Evolutionary conservation across 345 rosid genomes (phyloP), one percentile per base, ranked within the genome.

Genomic region (Brassica carinata): DNA sequence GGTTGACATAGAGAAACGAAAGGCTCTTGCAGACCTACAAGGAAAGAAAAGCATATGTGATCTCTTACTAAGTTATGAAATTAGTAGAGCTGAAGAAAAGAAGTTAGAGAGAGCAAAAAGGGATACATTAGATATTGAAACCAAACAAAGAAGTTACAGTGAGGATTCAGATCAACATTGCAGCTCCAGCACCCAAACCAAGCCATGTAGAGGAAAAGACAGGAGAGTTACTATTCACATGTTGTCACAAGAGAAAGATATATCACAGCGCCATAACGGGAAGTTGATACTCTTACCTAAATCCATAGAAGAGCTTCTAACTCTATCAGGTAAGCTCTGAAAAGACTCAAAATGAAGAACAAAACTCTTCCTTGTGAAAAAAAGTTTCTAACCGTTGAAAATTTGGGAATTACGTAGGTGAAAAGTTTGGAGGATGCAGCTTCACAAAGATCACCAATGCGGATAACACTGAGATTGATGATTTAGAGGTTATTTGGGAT

Each of bases 161-260:
- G 26, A 23, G 26, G 26, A 23, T 23, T 64, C 61, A 77, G 51
- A 82, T 74, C n/a, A 43, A 64, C 19, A 66, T 61, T 78, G 84
- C 73, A 78, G 84, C 69, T 80, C 88, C 40, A 69, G 83, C 77
- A 45, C 18, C 75, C 79, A 81, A 63, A 75, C 63, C 38, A 38
- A 65, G 76, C 59, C 74, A 36, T 53, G 76, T 11, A 63, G 81
- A 30, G 53, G 72, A 81, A 73, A 83, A 59, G 85, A 79, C 79
- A 89, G 86, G 87, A 90, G 99, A 85, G 92, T 95, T 73, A 91
- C 94, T 5, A 90, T 95, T 74, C 91, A 91, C 85, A 84, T 86
- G 93, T 82, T 74, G 82, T 75, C 79, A 40, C 86, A 84, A 64
- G 79, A 45, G 74, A 77, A 79, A 80, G 75, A 83, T 65, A 33